A percentile compares a stretch with the other conserved stretches of the same genome.
These are phyloP conservation scores for Cutaneotrichosporon sp. DNA, from an alignment of 1,284 basidiomycete genomes.

Conservation along the genomic window DNA sequence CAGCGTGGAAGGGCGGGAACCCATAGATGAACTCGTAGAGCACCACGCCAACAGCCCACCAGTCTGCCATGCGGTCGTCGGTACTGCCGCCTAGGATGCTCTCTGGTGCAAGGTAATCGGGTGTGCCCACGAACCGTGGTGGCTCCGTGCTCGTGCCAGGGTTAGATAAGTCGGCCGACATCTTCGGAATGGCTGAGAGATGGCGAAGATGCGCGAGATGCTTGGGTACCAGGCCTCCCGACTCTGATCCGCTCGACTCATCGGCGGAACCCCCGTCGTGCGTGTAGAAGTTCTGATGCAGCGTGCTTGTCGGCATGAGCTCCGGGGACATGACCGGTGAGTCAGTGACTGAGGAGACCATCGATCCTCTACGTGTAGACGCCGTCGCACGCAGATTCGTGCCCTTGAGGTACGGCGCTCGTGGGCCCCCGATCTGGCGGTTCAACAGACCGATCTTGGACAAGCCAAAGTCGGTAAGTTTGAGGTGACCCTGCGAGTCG, in stretches of 20 bases:
- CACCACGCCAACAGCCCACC: slow-evolving; percentile 98
- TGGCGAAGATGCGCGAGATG: slow-evolving; percentile 62
- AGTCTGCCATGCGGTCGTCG: slow-evolving; percentile 94
- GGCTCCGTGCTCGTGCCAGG: slow-evolving; percentile 55
- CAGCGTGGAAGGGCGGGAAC: slow-evolving; percentile 95
- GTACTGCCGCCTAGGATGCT: slow-evolving; percentile 93
- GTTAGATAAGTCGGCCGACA: slow-evolving; percentile 48
- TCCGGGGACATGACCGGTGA: slow-evolving; percentile 54
- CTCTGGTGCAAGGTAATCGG: slow-evolving; percentile 94
- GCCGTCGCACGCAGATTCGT: slow-evolving; percentile 49
- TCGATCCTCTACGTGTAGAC: slow-evolving; percentile 53
- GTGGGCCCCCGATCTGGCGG: slow-evolving; percentile 78
- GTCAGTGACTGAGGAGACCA: slow-evolving; percentile 64
- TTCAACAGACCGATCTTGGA: slow-evolving; percentile 96
- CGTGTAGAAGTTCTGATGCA: slow-evolving; percentile 73
- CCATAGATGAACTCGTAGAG: slow-evolving; percentile 98
- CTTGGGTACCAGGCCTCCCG: slow-evolving; percentile 70
- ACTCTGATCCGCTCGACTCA: slow-evolving; percentile 85
- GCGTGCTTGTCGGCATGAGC: slow-evolving; percentile 51
- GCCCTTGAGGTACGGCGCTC: slow-evolving; percentile 58
- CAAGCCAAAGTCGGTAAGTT: slow-evolving; percentile 96
- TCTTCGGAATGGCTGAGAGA: slow-evolving; percentile 54
- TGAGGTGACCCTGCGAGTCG: slow-evolving; percentile 91
- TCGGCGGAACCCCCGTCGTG: slow-evolving; percentile 57
- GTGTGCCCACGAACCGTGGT: slow-evolving; percentile 92